Conservation (phyloP, 805 yeast genomes). For the Blastobotrys robertii region DNA sequence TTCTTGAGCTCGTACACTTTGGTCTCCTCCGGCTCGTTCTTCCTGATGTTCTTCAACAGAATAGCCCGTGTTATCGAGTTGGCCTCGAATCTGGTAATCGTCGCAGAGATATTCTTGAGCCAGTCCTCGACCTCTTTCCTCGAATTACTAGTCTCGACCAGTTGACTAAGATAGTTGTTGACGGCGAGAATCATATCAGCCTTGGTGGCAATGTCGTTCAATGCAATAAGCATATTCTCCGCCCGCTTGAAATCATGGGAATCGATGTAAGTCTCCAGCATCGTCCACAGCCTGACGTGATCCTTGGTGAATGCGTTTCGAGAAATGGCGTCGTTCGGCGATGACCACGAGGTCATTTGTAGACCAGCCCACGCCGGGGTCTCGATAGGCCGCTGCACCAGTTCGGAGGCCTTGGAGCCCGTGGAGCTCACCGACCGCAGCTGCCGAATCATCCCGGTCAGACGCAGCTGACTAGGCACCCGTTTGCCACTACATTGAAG, state of each 20-base stretch:
- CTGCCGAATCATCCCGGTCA: no score
- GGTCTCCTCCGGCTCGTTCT: constrained; percentile 14
- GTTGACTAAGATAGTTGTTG: constrained; percentile 47
- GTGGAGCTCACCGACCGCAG: background rate
- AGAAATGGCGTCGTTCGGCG: constrained; percentile 24
- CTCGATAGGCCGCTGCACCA: background rate
- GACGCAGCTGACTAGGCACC: no score
- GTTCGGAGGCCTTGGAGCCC: background rate
- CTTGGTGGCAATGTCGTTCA: constrained; percentile 39
- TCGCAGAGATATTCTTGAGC: constrained; percentile 26
- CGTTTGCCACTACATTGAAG: no score
- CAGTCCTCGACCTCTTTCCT: constrained; percentile 34
- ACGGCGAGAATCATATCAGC: constrained; percentile 52
- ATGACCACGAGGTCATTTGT: constrained; percentile 21
- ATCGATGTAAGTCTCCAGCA: constrained; percentile 68
- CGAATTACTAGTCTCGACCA: constrained; percentile 34
- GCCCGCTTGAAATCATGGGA: constrained; percentile 63
- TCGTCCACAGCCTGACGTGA: constrained; percentile 59
- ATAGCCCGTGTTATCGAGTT: constrained; percentile 56
- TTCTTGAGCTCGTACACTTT: constrained; percentile 8
- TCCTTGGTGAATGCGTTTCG: constrained; percentile 38
- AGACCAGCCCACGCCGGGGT: background rate
- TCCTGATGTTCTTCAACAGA: constrained; percentile 36
- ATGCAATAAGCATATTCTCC: constrained; percentile 50
- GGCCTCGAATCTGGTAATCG: constrained; percentile 29